These are phyloP conservation scores for Hanseniaspora lindneri DNA, from an alignment of 805 yeast species.

Conservation along the genomic window DNA sequence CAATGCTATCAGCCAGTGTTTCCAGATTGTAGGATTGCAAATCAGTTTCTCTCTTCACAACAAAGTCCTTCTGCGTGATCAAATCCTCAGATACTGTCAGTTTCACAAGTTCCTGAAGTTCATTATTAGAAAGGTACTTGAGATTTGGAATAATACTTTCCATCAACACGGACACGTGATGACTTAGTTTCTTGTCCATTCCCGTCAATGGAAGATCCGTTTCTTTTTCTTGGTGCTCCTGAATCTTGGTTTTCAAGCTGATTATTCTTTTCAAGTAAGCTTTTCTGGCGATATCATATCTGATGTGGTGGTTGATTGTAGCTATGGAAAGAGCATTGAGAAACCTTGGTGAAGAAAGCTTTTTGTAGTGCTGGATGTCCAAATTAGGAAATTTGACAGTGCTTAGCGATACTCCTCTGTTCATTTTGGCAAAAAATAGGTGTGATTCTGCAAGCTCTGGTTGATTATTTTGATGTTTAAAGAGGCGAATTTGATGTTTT, in stretches of 20 bases:
- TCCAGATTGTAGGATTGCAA: not conserved
- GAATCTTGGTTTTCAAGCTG: not conserved
- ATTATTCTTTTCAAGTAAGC: not conserved
- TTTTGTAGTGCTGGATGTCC: not conserved
- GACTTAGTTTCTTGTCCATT: not conserved
- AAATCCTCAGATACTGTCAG: not conserved
- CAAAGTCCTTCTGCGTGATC: not conserved
- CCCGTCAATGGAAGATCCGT: not conserved
- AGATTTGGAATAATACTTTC: not conserved
- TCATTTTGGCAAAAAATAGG: no score
- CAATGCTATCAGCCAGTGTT: not conserved
- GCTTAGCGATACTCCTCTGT: not conserved
- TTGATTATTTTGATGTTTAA: no score
- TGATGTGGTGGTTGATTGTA: not conserved
- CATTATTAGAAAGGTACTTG: not conserved
- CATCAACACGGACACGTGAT: not conserved
- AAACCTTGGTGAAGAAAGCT: not conserved
- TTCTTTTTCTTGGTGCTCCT: not conserved
- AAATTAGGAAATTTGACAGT: not conserved
- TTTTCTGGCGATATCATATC: not conserved
- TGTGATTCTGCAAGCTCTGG: no score
- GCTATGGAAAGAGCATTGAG: not conserved
- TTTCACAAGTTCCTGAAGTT: not conserved
- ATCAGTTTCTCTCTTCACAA: not conserved
- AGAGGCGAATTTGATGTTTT: no score